Base-by-base conservation (phyloP, 768 basidiomycete species). In the Sarcodon sp. region DNA sequence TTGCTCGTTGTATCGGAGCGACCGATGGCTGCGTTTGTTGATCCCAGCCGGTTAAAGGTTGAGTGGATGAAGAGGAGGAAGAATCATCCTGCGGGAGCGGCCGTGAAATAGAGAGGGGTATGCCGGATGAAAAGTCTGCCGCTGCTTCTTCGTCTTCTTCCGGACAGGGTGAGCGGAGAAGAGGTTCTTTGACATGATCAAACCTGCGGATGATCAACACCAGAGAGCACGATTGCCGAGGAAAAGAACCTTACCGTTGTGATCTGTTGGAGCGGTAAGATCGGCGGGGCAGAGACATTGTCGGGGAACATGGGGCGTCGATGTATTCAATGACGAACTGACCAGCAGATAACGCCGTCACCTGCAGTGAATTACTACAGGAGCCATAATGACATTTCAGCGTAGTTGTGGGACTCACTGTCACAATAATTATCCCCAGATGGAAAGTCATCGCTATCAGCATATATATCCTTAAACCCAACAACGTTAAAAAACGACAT, bases 361-460 rank as follows among this genome's bases (percentile, higher is more conserved):
- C 73, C 83, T 84, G 47, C 7, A 33, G 16, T 8, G 8, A 45
- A 21, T 13, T 4, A 31, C 35, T 1, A 41, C 4, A 21, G 16
- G 35, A 21, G 12, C 10, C 15, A 8, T 31, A 33, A 15, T 15
- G 12, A 33, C 41, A 53, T 72, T 55, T 50, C 6, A 48, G 47
- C 46, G 34, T 9, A 37, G 9, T 38, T 44, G 13, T 27, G 15
- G n/a, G 13, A 35, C 35, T 3, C 10, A 43, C 16, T 11, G 44
- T 15, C 31, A 44, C 34, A 37, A 45, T 37, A 15, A 69, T 81
- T 61, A 57, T 84, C 83, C 79, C 73, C n/a, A 76, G 48, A 47
- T 83, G 75, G 52, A 80, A 76, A 16, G 82, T 76, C 81, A 85
- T 85, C 21, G 78, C 72, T 46, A 80, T 66, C 12, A 87, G 69